These are phyloP conservation scores for Plectranthus barbatus DNA, from an alignment of 257 asterid genomes.

Conservation along the genomic window DNA sequence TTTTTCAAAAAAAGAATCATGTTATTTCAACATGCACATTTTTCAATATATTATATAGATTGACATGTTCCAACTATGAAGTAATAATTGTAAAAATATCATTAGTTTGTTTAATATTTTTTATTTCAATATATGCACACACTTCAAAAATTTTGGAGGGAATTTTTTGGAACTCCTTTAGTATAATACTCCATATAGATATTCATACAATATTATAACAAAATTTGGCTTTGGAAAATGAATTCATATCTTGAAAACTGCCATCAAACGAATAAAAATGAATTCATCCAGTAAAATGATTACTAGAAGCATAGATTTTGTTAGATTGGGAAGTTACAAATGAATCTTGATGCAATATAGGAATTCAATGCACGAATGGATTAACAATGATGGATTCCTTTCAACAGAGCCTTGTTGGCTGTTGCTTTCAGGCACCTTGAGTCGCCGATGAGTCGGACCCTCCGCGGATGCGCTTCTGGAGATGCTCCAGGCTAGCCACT, in stretches of 20 bases:
- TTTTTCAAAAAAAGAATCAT: too few species aligned
- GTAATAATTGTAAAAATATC: too few species aligned
- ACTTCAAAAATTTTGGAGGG: too few species aligned
- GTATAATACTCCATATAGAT: too few species aligned
- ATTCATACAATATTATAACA: too few species aligned
- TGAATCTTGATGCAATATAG: neutral
- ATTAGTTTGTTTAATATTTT: too few species aligned
- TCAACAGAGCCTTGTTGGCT: constrained; percentile 8
- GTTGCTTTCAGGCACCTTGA: constrained; percentile 26
- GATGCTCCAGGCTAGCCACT: constrained; percentile 91
- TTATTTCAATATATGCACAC: too few species aligned
- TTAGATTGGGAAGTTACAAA: neutral
- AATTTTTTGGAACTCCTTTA: too few species aligned
- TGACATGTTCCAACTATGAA: too few species aligned
- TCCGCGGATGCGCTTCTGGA: constrained; percentile 77
- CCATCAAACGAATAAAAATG: neutral
- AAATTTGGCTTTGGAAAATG: too few species aligned
- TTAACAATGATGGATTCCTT: neutral
- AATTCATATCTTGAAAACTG: neutral
- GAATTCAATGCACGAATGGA: neutral
- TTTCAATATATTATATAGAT: too few species aligned
- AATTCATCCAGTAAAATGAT: neutral
- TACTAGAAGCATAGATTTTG: neutral
- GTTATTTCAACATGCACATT: too few species aligned
- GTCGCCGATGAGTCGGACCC: constrained; percentile 31